These are phyloP conservation scores for Boletus sp. DNA, from an alignment of 1,284 basidiomycete species.

Conservation along the genomic window DNA sequence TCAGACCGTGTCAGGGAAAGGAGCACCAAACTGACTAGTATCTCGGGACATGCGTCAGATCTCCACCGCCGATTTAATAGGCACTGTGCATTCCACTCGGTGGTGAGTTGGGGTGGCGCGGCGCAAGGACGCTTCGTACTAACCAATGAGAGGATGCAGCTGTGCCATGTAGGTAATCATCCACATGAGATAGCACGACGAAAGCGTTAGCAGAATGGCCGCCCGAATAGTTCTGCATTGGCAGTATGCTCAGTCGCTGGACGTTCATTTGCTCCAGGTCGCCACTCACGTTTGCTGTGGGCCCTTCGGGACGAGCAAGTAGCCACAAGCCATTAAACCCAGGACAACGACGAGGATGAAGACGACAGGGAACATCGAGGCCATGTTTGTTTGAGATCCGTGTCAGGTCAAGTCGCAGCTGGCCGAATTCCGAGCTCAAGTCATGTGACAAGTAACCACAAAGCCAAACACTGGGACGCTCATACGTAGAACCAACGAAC, in stretches of 20 bases:
- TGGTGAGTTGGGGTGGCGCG: conserved; percentile 6
- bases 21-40: conserved; percentile 22
- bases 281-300: conserved; percentile 79
- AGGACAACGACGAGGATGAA: conserved; percentile 53
- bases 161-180: conserved; percentile 91
- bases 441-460: conserved; percentile 13
- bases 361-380: conserved; percentile 52
- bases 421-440: neutral
- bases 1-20: conserved; percentile 3
- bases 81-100: conserved; percentile 12
- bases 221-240: conserved; percentile 73
- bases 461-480: conserved; percentile 7
- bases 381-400: conserved; percentile 47
- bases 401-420: too few relatives aligned
- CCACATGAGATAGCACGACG: conserved; percentile 92
- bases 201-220: conserved; percentile 68
- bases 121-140: conserved; percentile 22
- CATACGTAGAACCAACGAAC: too few relatives aligned
- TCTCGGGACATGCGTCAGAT: conserved; percentile 24
- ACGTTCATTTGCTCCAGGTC: neutral
- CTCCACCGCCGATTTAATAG: conserved; percentile 16
- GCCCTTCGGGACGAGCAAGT: conserved; percentile 77
- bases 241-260: neutral
- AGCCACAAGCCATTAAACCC: conserved; percentile 62
- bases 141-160: conserved; percentile 84